Conservation (phyloP, 768 basidiomycete species). For the Hygrocybe punicea region DNA sequence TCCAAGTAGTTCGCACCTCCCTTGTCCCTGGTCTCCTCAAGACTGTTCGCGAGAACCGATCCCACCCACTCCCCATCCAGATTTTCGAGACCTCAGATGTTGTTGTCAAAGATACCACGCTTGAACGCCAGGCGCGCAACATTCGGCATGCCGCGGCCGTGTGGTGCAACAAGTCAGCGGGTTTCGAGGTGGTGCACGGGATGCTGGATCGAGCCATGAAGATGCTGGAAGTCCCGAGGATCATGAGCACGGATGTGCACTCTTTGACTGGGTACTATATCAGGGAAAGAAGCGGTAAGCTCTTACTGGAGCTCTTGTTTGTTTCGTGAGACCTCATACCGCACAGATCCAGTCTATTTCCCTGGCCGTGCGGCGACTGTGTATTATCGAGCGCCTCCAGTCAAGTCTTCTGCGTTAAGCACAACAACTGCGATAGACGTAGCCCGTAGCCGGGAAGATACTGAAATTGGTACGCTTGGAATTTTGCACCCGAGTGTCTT, state of each 20-base stretch:
- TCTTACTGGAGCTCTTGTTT: not conserved
- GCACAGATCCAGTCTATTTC: constrained; percentile 88
- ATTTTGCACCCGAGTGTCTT: constrained; percentile 91
- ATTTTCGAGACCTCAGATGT: constrained; percentile 95
- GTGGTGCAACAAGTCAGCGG: constrained; percentile 96
- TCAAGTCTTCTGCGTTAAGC: constrained; percentile 36
- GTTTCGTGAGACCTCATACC: constrained; percentile 1
- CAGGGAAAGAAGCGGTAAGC: constrained; percentile 75
- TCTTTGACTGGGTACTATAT: constrained; percentile 86
- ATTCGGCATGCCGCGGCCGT: constrained; percentile 84
- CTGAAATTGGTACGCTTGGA: constrained; percentile 83
- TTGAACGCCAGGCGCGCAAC: constrained; percentile 85
- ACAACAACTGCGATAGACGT: constrained; percentile 35
- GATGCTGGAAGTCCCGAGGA: constrained; percentile 87
- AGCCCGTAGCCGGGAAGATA: constrained; percentile 46
- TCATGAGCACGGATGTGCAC: constrained; percentile 52
- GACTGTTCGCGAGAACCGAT: constrained; percentile 93
- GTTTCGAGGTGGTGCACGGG: constrained; percentile 95
- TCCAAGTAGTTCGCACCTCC: constrained; percentile 96
- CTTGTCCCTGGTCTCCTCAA: constrained; percentile 95
- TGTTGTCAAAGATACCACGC: constrained; percentile 75
- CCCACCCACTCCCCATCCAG: constrained; percentile 85
- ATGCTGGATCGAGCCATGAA: constrained; percentile 93
- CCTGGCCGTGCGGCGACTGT: constrained; percentile 92
- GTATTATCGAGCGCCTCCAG: constrained; percentile 66